Conservation (phyloP, 805 yeast species). For the Saturnispora diversa region DNA sequence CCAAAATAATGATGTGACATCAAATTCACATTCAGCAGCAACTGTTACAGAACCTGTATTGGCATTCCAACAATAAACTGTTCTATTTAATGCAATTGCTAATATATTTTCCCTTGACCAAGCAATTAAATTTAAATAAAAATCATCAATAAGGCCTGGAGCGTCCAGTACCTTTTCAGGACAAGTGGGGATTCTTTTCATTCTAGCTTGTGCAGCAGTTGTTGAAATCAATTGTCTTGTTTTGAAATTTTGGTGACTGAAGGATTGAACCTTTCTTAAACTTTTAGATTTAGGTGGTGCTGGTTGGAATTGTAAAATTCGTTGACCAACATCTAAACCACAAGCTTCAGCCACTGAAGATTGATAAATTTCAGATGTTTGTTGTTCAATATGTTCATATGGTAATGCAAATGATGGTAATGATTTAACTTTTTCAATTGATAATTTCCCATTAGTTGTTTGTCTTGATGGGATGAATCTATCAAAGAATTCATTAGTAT, state of each 20-base stretch:
- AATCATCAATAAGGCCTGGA: constrained; percentile 90
- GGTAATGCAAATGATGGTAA: constrained; percentile 33
- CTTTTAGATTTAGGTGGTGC: constrained; percentile 55
- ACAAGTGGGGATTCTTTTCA: constrained; percentile 72
- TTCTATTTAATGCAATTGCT: constrained; percentile 80
- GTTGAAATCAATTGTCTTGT: constrained; percentile 27
- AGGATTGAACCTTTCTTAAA: constrained; percentile 19
- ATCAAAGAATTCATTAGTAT: constrained; percentile 36
- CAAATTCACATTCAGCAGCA: constrained; percentile 46
- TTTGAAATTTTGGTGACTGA: constrained; percentile 16
- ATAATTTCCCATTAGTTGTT: constrained; percentile 39
- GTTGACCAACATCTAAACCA: constrained; percentile 73
- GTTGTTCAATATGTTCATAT: constrained; percentile 45
- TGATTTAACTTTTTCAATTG: constrained; percentile 32
- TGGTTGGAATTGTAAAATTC: constrained; percentile 84
- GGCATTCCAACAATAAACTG: constrained; percentile 92
- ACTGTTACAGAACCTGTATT: constrained; percentile 66
- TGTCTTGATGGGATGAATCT: constrained; percentile 56
- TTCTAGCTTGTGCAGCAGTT: constrained; percentile 52
- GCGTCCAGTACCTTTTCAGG: constrained; percentile 95
- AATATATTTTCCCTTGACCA: constrained; percentile 81
- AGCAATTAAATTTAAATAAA: constrained; percentile 73
- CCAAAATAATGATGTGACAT: constrained; percentile 76
- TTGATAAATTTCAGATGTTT: constrained; percentile 52
- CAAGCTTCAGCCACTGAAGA: constrained; percentile 90